Evolutionary conservation across 345 rosid species (phyloP), one percentile per base, ranked within the genome.

Genomic region (Eucalyptus melliodora): DNA sequence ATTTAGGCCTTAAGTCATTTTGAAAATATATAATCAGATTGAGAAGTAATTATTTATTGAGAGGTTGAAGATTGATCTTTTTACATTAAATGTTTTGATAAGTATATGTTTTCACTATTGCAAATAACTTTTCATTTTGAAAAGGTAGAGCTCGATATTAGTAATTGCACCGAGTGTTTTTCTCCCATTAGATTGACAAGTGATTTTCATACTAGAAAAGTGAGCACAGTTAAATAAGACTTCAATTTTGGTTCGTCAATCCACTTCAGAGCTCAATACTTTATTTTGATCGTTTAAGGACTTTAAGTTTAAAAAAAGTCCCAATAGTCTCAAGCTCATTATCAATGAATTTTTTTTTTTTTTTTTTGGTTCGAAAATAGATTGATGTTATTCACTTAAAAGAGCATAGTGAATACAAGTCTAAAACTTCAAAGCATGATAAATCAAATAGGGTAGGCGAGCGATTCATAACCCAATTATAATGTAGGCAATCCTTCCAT

Each of bases 391-490:
- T 24, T 56, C 30, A 56, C 62, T 56, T 56, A 56, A 24, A 23
- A 24, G 62, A 56, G 62, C 11, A 23, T 0, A 23, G 1, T 21
- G 60, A 55, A 55, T 56, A 56, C 30, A 24, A 23, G 6, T 56
- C 62, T 56, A 24, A 56, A 56, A 5, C 30, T 56, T 56, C 13
- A 56, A 56, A 24, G 62, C 62, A 56, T 24, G 11, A 56, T 56
- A 9, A 56, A 56, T 56, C 3, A 56, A 56, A 4, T 11, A 56
- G 1, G 23, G 30, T 1, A 21, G 27, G 1, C 1, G 0, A 11
- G 27, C 6, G 62, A 10, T 56, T 2, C 62, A 56, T 24, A 56
- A 56, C 30, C 12, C 59, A 56, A 4, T 56, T 9, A 56, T 24
- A 24, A 23, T 4, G 30, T 9, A 56, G 30, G 2, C 27, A 56